Base-by-base conservation (phyloP, 1,284 basidiomycete genomes). In the Apiotrichum veenhuisii region DNA sequence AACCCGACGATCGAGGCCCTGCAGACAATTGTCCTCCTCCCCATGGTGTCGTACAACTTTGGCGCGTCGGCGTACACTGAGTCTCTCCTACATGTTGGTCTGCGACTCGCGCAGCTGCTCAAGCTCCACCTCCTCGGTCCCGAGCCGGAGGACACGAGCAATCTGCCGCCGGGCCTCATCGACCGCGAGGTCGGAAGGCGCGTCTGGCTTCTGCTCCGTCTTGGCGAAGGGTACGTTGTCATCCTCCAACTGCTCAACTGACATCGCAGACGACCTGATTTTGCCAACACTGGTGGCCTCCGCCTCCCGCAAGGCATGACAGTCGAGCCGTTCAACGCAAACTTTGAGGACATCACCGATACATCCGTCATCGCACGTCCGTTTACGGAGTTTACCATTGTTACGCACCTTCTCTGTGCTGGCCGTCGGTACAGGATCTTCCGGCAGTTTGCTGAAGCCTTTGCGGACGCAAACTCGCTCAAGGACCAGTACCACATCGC, bases 11-110 rank as follows among this genome's bases (percentile, higher is more conserved):
- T 63, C 41, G 62, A 63, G 54, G 62, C 62, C 5, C 52, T 63
- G 22, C 58, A 60, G 51, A 60, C 62, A 17, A 63, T 63, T 18
- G 58, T 60, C n/a, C 45, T 63, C 14, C 46, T 63, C 26, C 62
- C 62, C 22, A 58, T 59, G 52, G 55, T 63, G 22, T 55, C 62
- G 11, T 63, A 63, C 58, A 60, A 60, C 55, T 63, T 63, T 58
- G 62, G 62, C 34, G 62, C 62, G 14, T 55, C 58, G n/a, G 62
- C 62, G 9, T 60, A 63, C 48, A 60, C 58, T 50, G 62, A 63
- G 54, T 58, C 55, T 26, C 58, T 63, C 1, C 53, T 63, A 18
- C 62, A 63, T n/a, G 45, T 63, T 18, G 62, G 62, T 11, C 49
- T 63, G 11, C 58, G 62, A 14, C 48, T 63, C 1, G 62, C 62